Conservation (phyloP, 225 moss, liverwort and hornwort genomes). For the Climacium dendroides region DNA sequence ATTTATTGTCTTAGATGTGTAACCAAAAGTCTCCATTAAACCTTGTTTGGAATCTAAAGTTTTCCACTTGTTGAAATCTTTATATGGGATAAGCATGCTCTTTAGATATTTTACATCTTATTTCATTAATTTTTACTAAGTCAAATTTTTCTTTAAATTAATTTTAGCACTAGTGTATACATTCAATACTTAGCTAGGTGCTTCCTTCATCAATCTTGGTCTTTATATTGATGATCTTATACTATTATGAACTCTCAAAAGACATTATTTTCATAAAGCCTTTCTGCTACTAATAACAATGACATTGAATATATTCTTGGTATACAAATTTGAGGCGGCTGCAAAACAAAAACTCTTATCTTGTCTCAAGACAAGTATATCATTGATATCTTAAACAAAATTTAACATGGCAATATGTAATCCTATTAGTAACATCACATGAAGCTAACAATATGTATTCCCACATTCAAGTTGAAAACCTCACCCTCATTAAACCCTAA, state of each 20-base stretch:
- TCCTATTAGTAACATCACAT: background rate
- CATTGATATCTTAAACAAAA: background rate
- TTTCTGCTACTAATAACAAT: background rate
- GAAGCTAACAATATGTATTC: background rate
- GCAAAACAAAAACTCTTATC: background rate
- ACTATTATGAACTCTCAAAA: background rate
- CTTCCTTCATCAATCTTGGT: background rate
- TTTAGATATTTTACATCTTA: rapidly evolving
- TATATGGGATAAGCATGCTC: background rate
- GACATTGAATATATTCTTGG: background rate
- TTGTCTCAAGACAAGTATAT: background rate
- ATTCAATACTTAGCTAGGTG: background rate
- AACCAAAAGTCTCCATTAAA: background rate
- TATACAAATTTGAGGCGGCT: rapidly evolving
- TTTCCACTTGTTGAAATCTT: background rate
- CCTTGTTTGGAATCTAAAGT: background rate
- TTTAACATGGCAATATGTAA: background rate
- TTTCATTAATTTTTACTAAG: background rate
- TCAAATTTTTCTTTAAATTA: too few species aligned
- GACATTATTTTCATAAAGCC: background rate
- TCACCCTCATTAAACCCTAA: background rate
- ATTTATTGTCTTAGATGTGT: background rate
- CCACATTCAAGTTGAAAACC: background rate
- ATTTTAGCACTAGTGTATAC: background rate
- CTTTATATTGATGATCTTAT: background rate